Evolutionary conservation across 148 eudicot species (phyloP).

Genomic region (Rhododendron ferrugineum): DNA sequence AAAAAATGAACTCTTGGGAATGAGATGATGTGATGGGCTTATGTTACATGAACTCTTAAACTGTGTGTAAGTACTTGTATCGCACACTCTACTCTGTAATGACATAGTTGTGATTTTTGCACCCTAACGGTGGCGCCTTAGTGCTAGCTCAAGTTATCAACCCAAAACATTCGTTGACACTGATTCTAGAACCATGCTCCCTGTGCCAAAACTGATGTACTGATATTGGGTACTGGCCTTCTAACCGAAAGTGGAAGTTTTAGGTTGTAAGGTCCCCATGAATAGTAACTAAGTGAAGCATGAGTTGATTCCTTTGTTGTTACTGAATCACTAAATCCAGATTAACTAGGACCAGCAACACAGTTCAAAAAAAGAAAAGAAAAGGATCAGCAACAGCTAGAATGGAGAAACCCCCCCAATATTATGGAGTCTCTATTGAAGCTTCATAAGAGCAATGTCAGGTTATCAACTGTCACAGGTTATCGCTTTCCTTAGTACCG

Average conservation of each 20-base stretch:
- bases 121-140: background rate
- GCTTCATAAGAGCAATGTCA: background rate
- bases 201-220: background rate
- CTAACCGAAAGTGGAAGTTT: background rate
- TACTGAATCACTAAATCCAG: background rate
- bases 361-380: background rate
- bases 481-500: background rate
- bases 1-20: background rate
- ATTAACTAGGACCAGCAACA: background rate
- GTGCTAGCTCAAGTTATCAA: background rate
- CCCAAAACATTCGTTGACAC: background rate
- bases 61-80: background rate
- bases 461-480: background rate
- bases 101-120: background rate
- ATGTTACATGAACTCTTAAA: background rate
- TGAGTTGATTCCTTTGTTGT: background rate
- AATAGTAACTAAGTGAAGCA: background rate
- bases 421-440: background rate
- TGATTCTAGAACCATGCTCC: background rate
- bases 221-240: background rate
- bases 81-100: background rate
- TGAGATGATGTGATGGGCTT: background rate
- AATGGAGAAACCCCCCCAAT: background rate
- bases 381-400: background rate
- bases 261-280: background rate